These are phyloP conservation scores for Leavenworthia alabamica DNA, from an alignment of 345 rosid species.

Conservation along the genomic window DNA sequence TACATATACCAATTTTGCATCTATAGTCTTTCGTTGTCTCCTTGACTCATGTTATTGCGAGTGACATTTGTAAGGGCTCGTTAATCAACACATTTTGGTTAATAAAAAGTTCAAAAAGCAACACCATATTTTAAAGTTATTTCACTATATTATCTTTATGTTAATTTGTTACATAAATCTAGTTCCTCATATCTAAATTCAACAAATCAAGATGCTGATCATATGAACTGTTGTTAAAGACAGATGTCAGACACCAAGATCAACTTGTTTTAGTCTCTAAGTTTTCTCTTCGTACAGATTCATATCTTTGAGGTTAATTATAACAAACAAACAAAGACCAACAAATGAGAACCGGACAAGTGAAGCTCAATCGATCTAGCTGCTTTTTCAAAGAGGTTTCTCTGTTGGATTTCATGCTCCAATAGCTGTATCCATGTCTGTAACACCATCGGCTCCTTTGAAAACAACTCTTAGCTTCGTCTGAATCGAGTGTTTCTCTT, in stretches of 20 bases:
- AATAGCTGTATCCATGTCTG: conserved; percentile 77
- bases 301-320: conserved; percentile 5
- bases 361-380: conserved; percentile 15
- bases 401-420: conserved; percentile 45
- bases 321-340: conserved; percentile 13
- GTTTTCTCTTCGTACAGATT: neutral
- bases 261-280: neutral
- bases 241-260: neutral
- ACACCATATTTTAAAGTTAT: neutral
- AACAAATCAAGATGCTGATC: neutral
- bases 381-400: neutral
- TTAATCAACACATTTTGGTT: neutral
- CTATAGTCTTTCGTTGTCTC: neutral
- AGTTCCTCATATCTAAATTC: neutral
- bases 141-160: neutral
- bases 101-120: neutral
- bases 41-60: neutral
- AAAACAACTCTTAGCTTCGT: conserved; percentile 61
- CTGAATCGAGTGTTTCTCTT: conserved; percentile 49
- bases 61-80: neutral
- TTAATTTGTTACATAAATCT: neutral
- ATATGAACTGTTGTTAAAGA: neutral
- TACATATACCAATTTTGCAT: neutral
- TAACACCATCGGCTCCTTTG: conserved; percentile 61
- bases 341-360: conserved; percentile 10